Conservation (phyloP, 768 basidiomycete genomes). For the Cystofilobasidium bisporidii region DNA sequence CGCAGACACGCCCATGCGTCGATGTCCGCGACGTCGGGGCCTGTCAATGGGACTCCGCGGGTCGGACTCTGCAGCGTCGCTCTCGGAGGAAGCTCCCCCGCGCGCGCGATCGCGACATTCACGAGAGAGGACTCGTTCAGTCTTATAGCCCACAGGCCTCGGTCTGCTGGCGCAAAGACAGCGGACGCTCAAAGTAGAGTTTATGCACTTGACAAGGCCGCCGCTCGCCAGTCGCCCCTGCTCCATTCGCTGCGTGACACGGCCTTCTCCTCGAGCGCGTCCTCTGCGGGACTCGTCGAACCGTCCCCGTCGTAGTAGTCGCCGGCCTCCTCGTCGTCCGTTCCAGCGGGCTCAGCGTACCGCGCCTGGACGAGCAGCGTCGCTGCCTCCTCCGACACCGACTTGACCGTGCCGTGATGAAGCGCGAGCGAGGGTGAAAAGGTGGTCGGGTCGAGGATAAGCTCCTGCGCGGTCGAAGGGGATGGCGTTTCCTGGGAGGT, state of each 20-base stretch:
- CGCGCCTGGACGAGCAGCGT: neutral
- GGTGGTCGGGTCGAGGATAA: conserved; percentile 14
- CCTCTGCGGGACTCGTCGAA: neutral
- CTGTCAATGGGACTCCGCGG: too few relatives aligned
- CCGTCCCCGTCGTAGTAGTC: neutral
- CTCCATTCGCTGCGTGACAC: neutral
- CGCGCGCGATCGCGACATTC: too few relatives aligned
- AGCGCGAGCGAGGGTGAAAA: conserved; percentile 13
- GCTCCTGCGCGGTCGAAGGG: neutral
- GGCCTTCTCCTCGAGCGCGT: neutral
- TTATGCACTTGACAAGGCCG: too few relatives aligned
- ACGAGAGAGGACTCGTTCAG: too few relatives aligned
- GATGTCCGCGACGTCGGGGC: too few relatives aligned
- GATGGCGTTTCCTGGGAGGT: neutral
- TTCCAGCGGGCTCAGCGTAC: neutral
- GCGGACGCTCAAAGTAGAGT: too few relatives aligned
- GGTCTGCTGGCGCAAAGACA: too few relatives aligned
- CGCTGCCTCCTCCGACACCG: neutral
- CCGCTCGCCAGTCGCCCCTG: neutral
- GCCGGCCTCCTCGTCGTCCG: neutral
- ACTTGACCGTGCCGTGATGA: neutral
- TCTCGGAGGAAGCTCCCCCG: too few relatives aligned
- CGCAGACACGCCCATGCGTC: too few relatives aligned
- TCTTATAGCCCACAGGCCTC: too few relatives aligned
- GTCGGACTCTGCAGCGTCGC: too few relatives aligned